Evolutionary conservation across 345 rosid genomes (phyloP), one percentile per base, ranked within the genome.

Genomic region (Citrus cavaleriei): DNA sequence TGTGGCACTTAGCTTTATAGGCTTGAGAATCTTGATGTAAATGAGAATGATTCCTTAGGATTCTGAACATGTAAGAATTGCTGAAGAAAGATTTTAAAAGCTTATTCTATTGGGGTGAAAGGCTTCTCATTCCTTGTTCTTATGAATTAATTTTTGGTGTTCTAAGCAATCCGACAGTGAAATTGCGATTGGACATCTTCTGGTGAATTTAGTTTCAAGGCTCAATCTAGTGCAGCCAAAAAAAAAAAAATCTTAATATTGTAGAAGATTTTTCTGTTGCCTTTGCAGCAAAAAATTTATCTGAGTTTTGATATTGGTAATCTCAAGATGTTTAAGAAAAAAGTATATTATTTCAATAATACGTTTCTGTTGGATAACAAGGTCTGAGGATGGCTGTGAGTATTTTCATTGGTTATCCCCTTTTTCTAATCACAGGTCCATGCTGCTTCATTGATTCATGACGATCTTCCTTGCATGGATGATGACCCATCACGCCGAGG

Each of bases 401-500:
- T 6, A 24, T 10, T 68, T 68, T 19, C 37, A 66, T 19, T 19
- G n/a, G 40, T 35, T 65, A 32, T 25, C 9, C 18, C 63, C 30
- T 63, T 55, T 14, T 80, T 75, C 37, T 35, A 65, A 79, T 46
- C 51, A 46, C 89, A 92, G 95, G 90, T 95, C 54, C 99, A 93
- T 68, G 90, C 92, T 35, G 98, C 99, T 77, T 95, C 98, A 2
- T 85, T 95, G 84, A 94, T 92, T 28, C 99, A 96, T 73, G 91
- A 96, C 54, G 99, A 96, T 76, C 97, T 96, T 68, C 99, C 99
- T 22, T 94, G 90, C 89, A 94, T 96, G 98, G 98, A 96, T 59
- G 92, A 96, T 70, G 98, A 88, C 77, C 87, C 91, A 42, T 85
- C 89, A 2, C 93, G 99, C 21, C 78, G 99, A 80, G 98, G 98